Conservation (phyloP, 371 early-diverging fungal genomes). For the Mortierella sp. region DNA sequence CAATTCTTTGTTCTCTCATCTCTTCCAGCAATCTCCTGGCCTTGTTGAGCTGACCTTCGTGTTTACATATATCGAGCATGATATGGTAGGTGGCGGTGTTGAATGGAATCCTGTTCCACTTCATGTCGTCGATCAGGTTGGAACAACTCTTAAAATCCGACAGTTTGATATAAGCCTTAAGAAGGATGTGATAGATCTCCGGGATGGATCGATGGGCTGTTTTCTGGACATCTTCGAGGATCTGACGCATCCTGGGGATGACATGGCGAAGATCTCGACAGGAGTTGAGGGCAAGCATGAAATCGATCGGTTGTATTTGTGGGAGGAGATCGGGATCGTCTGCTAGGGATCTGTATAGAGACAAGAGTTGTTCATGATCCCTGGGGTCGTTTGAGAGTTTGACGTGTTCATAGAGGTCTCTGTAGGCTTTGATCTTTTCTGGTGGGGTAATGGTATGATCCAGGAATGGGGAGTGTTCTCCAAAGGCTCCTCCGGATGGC, state of each 20-base stretch:
- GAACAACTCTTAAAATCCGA: slow-evolving; percentile 28
- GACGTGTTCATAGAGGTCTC: slow-evolving; percentile 12
- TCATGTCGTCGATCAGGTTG: slow-evolving; percentile 24
- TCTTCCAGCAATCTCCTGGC: slow-evolving; percentile 18
- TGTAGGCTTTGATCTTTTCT: slow-evolving; percentile 21
- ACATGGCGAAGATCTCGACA: slow-evolving; percentile 17
- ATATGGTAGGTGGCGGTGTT: slow-evolving; percentile 30
- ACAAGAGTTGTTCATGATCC: slow-evolving; percentile 13
- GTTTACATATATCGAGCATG: slow-evolving; percentile 32
- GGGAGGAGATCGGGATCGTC: slow-evolving; percentile 25
- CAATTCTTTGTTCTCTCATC: slow-evolving; percentile 24
- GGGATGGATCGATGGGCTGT: slow-evolving; percentile 9
- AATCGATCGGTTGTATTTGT: slow-evolving; percentile 40
- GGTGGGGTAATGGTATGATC: slow-evolving; percentile 24
- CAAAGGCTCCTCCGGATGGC: background rate
- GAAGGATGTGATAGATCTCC: slow-evolving; percentile 33
- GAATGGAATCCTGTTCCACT: slow-evolving; percentile 8
- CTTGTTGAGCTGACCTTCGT: slow-evolving; percentile 2
- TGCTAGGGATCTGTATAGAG: slow-evolving; percentile 30
- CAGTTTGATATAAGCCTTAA: slow-evolving; percentile 28
- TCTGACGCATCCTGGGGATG: slow-evolving; percentile 34
- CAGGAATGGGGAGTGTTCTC: slow-evolving; percentile 5
- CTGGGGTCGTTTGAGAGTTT: slow-evolving; percentile 11
- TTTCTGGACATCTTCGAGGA: slow-evolving; percentile 30
- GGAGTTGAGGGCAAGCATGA: slow-evolving; percentile 34